Percentiles rank a stretch among this genome's conserved stretches.
phyloP scores from a whole-genome alignment of 495 filamentous ascomycete species.

The Glonium stellatum region DNA sequence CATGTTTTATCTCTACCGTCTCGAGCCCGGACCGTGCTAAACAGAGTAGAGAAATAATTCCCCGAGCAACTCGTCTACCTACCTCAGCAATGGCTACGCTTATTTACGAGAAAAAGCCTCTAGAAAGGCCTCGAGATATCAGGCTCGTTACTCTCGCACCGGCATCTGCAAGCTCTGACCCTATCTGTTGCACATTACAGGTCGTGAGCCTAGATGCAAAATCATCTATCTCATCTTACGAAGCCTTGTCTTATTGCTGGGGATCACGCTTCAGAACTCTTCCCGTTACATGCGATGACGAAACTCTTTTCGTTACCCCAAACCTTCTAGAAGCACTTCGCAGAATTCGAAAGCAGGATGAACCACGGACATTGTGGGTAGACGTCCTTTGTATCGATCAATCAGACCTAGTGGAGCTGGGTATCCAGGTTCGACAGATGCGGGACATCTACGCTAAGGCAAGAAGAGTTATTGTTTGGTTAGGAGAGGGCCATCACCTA shows the following conservation, averaged over 20 bases:
- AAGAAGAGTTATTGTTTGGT: not conserved
- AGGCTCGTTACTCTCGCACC: not conserved
- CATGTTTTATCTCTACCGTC: too few relatives aligned
- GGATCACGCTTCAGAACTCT: not conserved
- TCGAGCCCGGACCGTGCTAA: too few relatives aligned
- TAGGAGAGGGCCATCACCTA: not conserved
- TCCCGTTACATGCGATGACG: not conserved
- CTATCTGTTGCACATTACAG: not conserved
- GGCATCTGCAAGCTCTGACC: not conserved
- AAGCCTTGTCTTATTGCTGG: constrained; percentile 1
- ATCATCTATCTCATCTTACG: not conserved
- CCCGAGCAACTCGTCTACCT: too few relatives aligned
- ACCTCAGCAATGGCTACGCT: not conserved
- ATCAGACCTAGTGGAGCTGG: not conserved
- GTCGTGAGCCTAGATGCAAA: not conserved
- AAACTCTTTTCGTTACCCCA: not conserved
- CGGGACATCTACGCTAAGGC: not conserved
- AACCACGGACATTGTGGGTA: not conserved
- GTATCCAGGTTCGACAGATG: not conserved
- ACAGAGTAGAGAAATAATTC: too few relatives aligned
- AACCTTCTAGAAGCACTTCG: not conserved
- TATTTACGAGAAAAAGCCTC: not conserved
- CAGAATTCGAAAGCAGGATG: not conserved
- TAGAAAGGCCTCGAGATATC: not conserved
- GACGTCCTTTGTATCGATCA: constrained; percentile 2